phyloP scores from a whole-genome alignment of 805 yeast species.

The Myxozyma neotropica region DNA sequence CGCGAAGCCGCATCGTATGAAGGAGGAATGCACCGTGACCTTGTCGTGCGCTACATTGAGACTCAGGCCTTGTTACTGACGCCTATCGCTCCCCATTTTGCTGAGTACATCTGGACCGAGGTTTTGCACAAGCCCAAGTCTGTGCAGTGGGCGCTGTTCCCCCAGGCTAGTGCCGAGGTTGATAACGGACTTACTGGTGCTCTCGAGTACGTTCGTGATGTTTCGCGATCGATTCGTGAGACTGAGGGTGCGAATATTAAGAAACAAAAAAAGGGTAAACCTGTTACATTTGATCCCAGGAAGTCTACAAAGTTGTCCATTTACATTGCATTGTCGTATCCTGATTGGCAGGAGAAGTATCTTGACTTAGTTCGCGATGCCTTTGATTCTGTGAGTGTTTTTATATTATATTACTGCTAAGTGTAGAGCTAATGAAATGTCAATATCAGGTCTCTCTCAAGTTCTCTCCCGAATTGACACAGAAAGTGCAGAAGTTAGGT shows the following conservation, averaged over 20 bases:
- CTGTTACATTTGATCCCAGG: slow-evolving; percentile 71
- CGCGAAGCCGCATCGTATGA: slow-evolving; percentile 69
- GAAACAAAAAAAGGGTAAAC: slow-evolving; percentile 82
- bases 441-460: slow-evolving; percentile 38
- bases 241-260: slow-evolving; percentile 83
- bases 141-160: slow-evolving; percentile 78
- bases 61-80: slow-evolving; percentile 80
- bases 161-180: slow-evolving; percentile 69
- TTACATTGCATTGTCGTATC: slow-evolving; percentile 77
- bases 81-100: slow-evolving; percentile 95
- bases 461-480: slow-evolving; percentile 45
- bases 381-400: slow-evolving; percentile 46
- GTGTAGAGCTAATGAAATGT: neutral
- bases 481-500: slow-evolving; percentile 46
- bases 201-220: slow-evolving; percentile 73
- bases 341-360: slow-evolving; percentile 86
- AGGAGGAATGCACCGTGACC: slow-evolving; percentile 77
- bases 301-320: slow-evolving; percentile 74
- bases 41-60: slow-evolving; percentile 80
- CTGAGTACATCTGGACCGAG: slow-evolving; percentile 87
- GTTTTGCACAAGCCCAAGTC: slow-evolving; percentile 66
- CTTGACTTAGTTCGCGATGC: slow-evolving; percentile 77
- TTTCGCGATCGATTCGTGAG: slow-evolving; percentile 86
- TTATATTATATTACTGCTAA: slow-evolving; percentile 14
- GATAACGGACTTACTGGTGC: slow-evolving; percentile 65